Percentiles rank a stretch among this genome's conserved stretches.
These are phyloP conservation scores for Teunomyces barrocoloradensis DNA, from an alignment of 805 yeast species.

Conservation along the genomic window DNA sequence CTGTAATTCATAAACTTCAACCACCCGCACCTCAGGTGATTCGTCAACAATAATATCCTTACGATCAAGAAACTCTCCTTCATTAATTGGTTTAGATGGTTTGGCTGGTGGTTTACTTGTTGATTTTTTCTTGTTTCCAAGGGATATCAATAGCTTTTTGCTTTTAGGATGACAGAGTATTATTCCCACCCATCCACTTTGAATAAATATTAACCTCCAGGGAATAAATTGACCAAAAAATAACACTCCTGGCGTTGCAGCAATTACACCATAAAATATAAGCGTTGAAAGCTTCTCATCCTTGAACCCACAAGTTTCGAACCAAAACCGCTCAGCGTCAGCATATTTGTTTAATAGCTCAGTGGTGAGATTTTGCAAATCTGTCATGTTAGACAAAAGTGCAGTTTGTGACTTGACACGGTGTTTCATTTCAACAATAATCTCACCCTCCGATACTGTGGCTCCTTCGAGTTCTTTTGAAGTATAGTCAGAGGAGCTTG, in stretches of 20 bases:
- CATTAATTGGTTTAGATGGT: slow-evolving; percentile 12
- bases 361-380: slow-evolving; percentile 64
- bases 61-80: slow-evolving; percentile 26
- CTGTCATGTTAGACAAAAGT: slow-evolving; percentile 64
- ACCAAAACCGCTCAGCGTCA: slow-evolving; percentile 51
- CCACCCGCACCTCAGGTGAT: slow-evolving; percentile 55
- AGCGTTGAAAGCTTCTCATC: slow-evolving; percentile 68
- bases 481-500: slow-evolving; percentile 7
- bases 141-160: slow-evolving; percentile 24
- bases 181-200: slow-evolving; percentile 55
- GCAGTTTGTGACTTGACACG: slow-evolving; percentile 36
- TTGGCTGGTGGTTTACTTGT: not conserved
- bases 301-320: slow-evolving; percentile 65
- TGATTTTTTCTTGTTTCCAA: slow-evolving; percentile 4
- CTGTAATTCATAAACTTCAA: slow-evolving; percentile 78
- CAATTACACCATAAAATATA: slow-evolving; percentile 40
- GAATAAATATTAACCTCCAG: slow-evolving; percentile 58
- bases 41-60: slow-evolving; percentile 68
- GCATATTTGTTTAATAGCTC: slow-evolving; percentile 51
- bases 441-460: slow-evolving; percentile 6
- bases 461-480: not conserved
- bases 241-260: slow-evolving; percentile 34
- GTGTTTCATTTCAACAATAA: slow-evolving; percentile 12
- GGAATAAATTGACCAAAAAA: slow-evolving; percentile 56
- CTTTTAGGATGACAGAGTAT: slow-evolving; percentile 59